Conservation (phyloP, 2,329 filamentous ascomycete species). For the Orbilia oligospora region DNA sequence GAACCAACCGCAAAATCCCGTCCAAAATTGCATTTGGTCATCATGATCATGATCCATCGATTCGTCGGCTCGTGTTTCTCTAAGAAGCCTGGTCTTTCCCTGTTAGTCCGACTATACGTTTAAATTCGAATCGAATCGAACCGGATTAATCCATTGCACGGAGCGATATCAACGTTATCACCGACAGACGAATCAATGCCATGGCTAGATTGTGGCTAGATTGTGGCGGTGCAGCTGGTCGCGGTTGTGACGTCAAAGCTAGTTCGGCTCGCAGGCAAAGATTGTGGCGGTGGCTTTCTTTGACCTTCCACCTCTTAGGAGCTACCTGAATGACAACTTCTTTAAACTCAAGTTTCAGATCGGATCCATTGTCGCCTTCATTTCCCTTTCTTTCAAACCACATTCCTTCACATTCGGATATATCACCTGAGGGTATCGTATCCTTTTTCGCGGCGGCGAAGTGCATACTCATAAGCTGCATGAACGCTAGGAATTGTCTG, state of each 20-base stretch:
- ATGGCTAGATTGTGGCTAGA: conserved; percentile 10
- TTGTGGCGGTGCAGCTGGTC: conserved; percentile 40
- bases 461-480: conserved; percentile 2
- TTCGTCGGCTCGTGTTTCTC: conserved; percentile 23
- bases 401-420: background rate
- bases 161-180: no score
- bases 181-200: background rate
- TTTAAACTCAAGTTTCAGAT: conserved; percentile 1
- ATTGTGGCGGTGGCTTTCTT: conserved; percentile 38
- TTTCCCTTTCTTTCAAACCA: background rate
- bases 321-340: background rate
- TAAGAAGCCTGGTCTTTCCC: background rate
- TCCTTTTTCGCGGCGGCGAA: background rate
- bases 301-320: background rate
- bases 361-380: background rate
- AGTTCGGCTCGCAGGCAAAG: background rate
- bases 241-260: conserved; percentile 36
- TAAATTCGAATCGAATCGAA: no score
- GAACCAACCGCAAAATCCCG: conserved; percentile 30
- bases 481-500: background rate
- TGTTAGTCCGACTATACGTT: no score
- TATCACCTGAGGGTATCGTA: background rate
- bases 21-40: background rate
- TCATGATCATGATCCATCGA: background rate
- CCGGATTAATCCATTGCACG: no score